Conservation (phyloP, 1,139 yeast species). For the Ogataea hybrid region DNA sequence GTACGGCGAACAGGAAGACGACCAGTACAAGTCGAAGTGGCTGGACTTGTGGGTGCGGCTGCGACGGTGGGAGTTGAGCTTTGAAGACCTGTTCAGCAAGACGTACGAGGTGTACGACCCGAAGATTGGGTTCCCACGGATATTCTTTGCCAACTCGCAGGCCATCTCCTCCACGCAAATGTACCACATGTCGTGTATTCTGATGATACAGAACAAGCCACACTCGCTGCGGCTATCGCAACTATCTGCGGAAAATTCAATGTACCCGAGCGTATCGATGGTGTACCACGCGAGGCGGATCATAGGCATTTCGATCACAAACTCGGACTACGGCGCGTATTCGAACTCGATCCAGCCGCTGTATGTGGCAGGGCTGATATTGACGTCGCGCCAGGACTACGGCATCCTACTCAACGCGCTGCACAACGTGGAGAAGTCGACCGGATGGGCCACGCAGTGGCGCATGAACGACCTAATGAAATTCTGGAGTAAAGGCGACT, state of each 20-base stretch:
- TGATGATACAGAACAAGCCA: slow-evolving; percentile 41
- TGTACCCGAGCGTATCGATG: slow-evolving; percentile 13
- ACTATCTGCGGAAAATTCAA: slow-evolving; percentile 2
- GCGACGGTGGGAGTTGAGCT: slow-evolving; percentile 14
- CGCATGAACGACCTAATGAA: slow-evolving; percentile 37
- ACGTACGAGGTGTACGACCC: slow-evolving; percentile 19
- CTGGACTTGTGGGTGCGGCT: slow-evolving; percentile 16
- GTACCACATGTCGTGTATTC: slow-evolving; percentile 41
- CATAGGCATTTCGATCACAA: slow-evolving; percentile 37
- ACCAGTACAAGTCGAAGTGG: slow-evolving; percentile 19
- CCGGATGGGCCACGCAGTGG: slow-evolving; percentile 42
- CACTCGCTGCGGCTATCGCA: slow-evolving; percentile 13
- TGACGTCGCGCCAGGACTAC: slow-evolving; percentile 40
- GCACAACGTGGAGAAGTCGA: slow-evolving; percentile 33
- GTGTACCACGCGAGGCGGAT: slow-evolving; percentile 42
- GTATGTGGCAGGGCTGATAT: slow-evolving; percentile 39
- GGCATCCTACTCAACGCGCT: slow-evolving; percentile 34
- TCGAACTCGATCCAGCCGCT: slow-evolving; percentile 40
- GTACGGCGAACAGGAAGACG: slow-evolving; percentile 20
- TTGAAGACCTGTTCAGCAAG: slow-evolving; percentile 12
- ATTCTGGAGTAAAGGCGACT: slow-evolving; percentile 31
- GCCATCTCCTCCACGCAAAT: slow-evolving; percentile 41
- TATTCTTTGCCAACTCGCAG: slow-evolving; percentile 38
- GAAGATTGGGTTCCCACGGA: slow-evolving; percentile 34
- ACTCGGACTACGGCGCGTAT: slow-evolving; percentile 39